phyloP scores from a whole-genome alignment of 2,329 filamentous ascomycete genomes.

The Grosmannia huntii region DNA sequence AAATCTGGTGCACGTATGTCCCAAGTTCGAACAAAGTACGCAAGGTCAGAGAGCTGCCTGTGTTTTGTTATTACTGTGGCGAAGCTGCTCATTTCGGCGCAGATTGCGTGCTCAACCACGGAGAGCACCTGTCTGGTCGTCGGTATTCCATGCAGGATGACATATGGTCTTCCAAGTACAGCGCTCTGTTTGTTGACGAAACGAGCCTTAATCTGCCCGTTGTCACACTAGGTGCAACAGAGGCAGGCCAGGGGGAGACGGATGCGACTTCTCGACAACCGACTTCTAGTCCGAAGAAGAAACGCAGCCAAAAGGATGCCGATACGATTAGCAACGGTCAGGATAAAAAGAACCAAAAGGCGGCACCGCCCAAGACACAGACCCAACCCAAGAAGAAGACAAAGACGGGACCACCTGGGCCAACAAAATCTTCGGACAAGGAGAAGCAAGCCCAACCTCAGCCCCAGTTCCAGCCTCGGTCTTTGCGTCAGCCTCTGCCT shows the following conservation, averaged over 20 bases:
- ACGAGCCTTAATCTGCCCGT: not conserved
- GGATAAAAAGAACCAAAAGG: not conserved
- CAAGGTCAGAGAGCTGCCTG: conserved; percentile 23
- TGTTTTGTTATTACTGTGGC: conserved; percentile 46
- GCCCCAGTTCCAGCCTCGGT: not conserved
- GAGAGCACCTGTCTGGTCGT: conserved; percentile 8
- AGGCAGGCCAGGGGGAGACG: not conserved
- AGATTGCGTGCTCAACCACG: conserved; percentile 32
- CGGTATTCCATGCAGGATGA: conserved; percentile 18
- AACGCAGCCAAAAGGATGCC: not conserved
- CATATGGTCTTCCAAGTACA: conserved; percentile 28
- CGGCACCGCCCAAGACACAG: not conserved
- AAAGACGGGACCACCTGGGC: not conserved
- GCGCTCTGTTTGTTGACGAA: not conserved
- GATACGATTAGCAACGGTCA: not conserved
- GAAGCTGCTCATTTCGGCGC: conserved; percentile 39
- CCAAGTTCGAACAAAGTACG: conserved; percentile 23
- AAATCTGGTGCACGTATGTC: conserved; percentile 45
- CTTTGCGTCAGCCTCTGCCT: not conserved
- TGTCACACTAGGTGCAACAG: too few species aligned
- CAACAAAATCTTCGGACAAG: not conserved
- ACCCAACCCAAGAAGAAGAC: not conserved
- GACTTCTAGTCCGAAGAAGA: not conserved
- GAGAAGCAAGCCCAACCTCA: not conserved
- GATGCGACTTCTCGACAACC: not conserved